A percentile compares a stretch with the other conserved stretches of the same genome.
These are phyloP conservation scores for Hypoxylon sp. DNA, from an alignment of 2,329 filamentous ascomycete genomes.

Conservation along the genomic window DNA sequence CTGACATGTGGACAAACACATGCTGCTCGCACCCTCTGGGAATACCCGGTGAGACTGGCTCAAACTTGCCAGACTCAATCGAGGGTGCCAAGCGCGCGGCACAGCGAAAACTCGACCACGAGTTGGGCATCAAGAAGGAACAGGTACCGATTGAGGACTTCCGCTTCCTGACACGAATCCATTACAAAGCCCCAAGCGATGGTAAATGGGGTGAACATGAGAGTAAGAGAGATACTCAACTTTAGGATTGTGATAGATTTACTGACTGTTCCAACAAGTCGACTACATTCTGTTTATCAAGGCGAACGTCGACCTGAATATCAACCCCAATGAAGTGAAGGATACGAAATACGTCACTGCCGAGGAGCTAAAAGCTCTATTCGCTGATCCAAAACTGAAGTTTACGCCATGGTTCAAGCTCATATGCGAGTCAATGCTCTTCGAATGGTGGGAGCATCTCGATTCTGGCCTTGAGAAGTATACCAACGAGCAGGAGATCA, in stretches of 20 bases:
- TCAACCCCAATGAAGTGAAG: constrained; percentile 90
- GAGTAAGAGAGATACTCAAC: constrained; percentile 67
- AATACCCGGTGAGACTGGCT: constrained; percentile 91
- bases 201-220: constrained; percentile 99
- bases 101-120: constrained; percentile 92
- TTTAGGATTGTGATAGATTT: constrained; percentile 19
- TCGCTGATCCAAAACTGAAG: constrained; percentile 82
- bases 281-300: constrained; percentile 99
- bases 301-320: constrained; percentile 85
- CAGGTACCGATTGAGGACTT: constrained; percentile 95
- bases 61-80: constrained; percentile 83
- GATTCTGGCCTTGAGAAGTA: constrained; percentile 87
- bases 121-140: constrained; percentile 89
- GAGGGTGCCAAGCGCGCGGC: constrained; percentile 92
- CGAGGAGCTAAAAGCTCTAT: constrained; percentile 86
- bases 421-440: constrained; percentile 97
- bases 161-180: constrained; percentile 94
- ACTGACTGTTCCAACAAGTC: constrained; percentile 67
- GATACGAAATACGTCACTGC: constrained; percentile 87
- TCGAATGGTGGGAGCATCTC: constrained; percentile 95
- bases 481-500: constrained; percentile 86
- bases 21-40: constrained; percentile 98
- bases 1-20: constrained; percentile 99
- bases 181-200: constrained; percentile 97
- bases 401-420: constrained; percentile 99